Conservation (phyloP, 2,329 filamentous ascomycete species). For the Microdochium trichocladiopsis region DNA sequence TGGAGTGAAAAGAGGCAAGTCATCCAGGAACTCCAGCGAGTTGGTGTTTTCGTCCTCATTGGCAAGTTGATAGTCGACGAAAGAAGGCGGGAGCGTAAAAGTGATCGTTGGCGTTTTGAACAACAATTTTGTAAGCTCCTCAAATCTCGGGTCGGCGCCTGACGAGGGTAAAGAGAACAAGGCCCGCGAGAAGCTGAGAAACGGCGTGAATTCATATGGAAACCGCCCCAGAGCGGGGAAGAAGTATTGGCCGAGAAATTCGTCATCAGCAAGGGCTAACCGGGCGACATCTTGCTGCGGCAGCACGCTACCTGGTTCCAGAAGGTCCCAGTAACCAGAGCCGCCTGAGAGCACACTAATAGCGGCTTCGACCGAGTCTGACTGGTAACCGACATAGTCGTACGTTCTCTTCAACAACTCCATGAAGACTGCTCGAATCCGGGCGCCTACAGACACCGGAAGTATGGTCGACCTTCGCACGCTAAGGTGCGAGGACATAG, state of each 20-base stretch:
- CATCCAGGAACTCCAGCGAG: constrained; percentile 59
- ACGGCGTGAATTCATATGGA: constrained; percentile 77
- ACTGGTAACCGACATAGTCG: constrained; percentile 63
- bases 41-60: constrained; percentile 84
- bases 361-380: constrained; percentile 61
- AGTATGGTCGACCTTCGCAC: constrained; percentile 38
- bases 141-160: constrained; percentile 17
- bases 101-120: constrained; percentile 69
- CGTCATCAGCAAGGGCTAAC: constrained; percentile 44
- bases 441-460: constrained; percentile 49
- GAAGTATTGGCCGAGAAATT: constrained; percentile 54
- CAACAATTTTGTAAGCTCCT: constrained; percentile 55
- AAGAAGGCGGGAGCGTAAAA: constrained; percentile 64
- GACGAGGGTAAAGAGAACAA: constrained; percentile 33
- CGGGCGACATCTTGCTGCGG: constrained; percentile 24
- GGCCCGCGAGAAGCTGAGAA: constrained; percentile 64
- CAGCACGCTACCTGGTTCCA: constrained; percentile 28
- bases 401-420: constrained; percentile 64
- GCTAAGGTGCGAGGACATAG: constrained; percentile 41
- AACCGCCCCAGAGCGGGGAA: constrained; percentile 68
- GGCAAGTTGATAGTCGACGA: constrained; percentile 68
- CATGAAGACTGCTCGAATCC: constrained; percentile 58
- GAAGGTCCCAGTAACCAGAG: constrained; percentile 46
- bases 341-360: constrained; percentile 56
- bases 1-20: constrained; percentile 56